These are phyloP conservation scores for Sporopachydermia cereana DNA, from an alignment of 1,139 yeast species.

Conservation along the genomic window DNA sequence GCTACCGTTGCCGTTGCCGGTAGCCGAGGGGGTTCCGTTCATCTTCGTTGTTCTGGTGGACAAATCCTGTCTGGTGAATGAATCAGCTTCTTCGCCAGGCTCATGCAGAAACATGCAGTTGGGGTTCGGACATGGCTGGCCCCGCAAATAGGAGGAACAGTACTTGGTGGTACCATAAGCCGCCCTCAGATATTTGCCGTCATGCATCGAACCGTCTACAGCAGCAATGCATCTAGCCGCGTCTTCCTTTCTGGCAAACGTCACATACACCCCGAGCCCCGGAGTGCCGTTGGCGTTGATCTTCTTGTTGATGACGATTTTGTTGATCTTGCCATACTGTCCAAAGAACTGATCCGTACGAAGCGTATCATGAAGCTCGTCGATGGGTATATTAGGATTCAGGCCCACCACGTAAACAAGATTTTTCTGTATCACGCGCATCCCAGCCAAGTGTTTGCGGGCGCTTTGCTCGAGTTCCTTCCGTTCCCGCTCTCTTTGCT, in stretches of 20 bases:
- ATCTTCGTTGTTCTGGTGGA: slow-evolving; percentile 60
- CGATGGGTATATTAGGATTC: slow-evolving; percentile 83
- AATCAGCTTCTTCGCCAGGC: slow-evolving; percentile 98
- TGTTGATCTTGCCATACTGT: slow-evolving; percentile 91
- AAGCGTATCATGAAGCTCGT: slow-evolving; percentile 74
- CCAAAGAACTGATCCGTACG: slow-evolving; percentile 94
- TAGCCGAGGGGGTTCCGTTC: slow-evolving; percentile 22
- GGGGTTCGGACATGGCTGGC: slow-evolving; percentile 96
- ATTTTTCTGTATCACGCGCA: slow-evolving; percentile 95
- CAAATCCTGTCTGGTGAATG: slow-evolving; percentile 86
- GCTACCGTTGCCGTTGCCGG: slow-evolving; percentile 16
- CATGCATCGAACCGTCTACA: slow-evolving; percentile 88
- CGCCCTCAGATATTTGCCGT: slow-evolving; percentile 73
- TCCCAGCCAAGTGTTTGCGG: slow-evolving; percentile 89
- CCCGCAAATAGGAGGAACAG: slow-evolving; percentile 89
- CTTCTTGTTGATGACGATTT: slow-evolving; percentile 84
- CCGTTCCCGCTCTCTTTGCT: slow-evolving; percentile 82
- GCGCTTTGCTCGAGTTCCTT: slow-evolving; percentile 83
- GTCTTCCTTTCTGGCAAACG: slow-evolving; percentile 86
- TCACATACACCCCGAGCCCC: slow-evolving; percentile 92
- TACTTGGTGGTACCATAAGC: slow-evolving; percentile 98
- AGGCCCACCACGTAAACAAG: slow-evolving; percentile 93
- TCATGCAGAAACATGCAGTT: slow-evolving; percentile 98
- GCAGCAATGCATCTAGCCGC: slow-evolving; percentile 89
- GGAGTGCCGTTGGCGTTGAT: slow-evolving; percentile 40